Conservation (phyloP, 768 basidiomycete genomes). For the Amylocystis lapponica region DNA sequence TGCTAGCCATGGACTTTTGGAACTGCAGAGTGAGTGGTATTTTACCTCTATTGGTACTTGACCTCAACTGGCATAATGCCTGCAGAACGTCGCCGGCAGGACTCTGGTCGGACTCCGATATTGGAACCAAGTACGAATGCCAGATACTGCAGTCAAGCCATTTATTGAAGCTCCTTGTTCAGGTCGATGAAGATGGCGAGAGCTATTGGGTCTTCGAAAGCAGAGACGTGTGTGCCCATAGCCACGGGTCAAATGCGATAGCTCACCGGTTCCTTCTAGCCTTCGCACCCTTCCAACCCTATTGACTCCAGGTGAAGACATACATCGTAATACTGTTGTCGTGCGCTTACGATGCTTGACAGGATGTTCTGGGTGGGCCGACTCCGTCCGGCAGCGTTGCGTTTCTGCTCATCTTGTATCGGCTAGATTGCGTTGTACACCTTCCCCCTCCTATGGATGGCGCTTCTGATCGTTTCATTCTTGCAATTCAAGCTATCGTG, state of each 20-base stretch:
- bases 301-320: slow-evolving; percentile 68
- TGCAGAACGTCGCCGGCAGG: slow-evolving; percentile 87
- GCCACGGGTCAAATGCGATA: too few relatives aligned
- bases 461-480: slow-evolving; percentile 82
- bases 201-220: slow-evolving; percentile 98
- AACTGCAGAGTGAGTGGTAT: slow-evolving; percentile 70
- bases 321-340: slow-evolving; percentile 4
- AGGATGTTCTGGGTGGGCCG: slow-evolving; percentile 89
- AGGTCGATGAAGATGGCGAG: slow-evolving; percentile 96
- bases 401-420: background rate
- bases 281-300: slow-evolving; percentile 82
- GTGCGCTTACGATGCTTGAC: too few relatives aligned
- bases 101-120: slow-evolving; percentile 92
- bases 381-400: background rate
- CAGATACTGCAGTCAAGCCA: background rate
- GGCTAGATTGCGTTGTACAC: slow-evolving; percentile 78
- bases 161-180: too few relatives aligned
- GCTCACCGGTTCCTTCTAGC: slow-evolving; percentile 54
- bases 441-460: slow-evolving; percentile 85
- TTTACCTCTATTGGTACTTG: background rate
- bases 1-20: slow-evolving; percentile 98
- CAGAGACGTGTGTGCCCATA: slow-evolving; percentile 65
- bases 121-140: slow-evolving; percentile 81
- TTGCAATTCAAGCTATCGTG: slow-evolving; percentile 86
- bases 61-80: slow-evolving; percentile 3